Evolutionary conservation across 1,139 yeast genomes (phyloP).

Genomic region (Yamadazyma atlantica): DNA sequence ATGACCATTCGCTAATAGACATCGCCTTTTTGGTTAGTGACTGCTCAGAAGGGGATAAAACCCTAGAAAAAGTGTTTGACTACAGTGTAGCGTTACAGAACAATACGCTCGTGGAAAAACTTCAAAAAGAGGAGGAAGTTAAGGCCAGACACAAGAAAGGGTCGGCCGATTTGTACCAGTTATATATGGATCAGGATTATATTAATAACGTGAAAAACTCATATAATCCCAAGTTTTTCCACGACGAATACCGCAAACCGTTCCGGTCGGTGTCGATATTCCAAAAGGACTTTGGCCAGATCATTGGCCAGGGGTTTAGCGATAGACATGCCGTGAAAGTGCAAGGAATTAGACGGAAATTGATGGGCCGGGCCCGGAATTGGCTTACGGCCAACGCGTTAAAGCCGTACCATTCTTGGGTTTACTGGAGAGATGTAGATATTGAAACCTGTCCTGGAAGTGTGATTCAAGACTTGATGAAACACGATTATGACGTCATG

Average conservation of each 20-base stretch:
- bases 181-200: conserved; percentile 69
- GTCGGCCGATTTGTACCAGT: conserved; percentile 59
- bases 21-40: conserved; percentile 85
- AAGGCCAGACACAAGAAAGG: conserved; percentile 39
- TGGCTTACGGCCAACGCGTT: conserved; percentile 79
- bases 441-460: conserved; percentile 81
- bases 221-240: conserved; percentile 56
- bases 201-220: conserved; percentile 56
- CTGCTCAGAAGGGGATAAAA: conserved; percentile 72
- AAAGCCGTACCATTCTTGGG: conserved; percentile 89
- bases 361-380: conserved; percentile 90
- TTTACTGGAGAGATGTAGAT: conserved; percentile 92
- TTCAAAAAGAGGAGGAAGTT: conserved; percentile 41
- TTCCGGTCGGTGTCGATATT: conserved; percentile 75
- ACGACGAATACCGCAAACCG: conserved; percentile 63
- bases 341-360: conserved; percentile 82
- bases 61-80: conserved; percentile 65
- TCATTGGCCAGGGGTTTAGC: conserved; percentile 83
- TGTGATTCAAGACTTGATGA: conserved; percentile 78
- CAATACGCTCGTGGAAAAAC: conserved; percentile 57
- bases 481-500: conserved; percentile 69
- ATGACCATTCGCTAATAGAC: conserved; percentile 79
- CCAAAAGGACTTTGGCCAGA: conserved; percentile 83
- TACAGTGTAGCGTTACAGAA: conserved; percentile 68
- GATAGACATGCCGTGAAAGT: conserved; percentile 88